Percentiles rank a stretch among this genome's conserved stretches.
These are phyloP conservation scores for Linnemannia hyalina DNA, from an alignment of 192 early-diverging fungal species.

Conservation along the genomic window DNA sequence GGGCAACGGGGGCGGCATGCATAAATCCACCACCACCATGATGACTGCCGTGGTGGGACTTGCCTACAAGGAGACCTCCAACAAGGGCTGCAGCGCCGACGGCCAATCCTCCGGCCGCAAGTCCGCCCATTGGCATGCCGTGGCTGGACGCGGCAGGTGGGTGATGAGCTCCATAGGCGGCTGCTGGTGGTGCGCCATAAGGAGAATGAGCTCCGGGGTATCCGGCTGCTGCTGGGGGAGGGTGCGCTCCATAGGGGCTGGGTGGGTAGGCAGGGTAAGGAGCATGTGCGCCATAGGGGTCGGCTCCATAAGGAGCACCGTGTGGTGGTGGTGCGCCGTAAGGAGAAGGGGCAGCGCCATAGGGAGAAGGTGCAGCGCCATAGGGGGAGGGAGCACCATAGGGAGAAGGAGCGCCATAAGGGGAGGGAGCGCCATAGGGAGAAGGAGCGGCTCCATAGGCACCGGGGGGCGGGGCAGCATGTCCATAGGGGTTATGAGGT, in stretches of 20 bases:
- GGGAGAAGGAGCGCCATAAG: slow-evolving; percentile 14
- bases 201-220: background rate
- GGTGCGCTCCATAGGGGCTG: slow-evolving; percentile 10
- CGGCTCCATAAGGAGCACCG: slow-evolving; percentile 1
- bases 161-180: slow-evolving; percentile 6
- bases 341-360: slow-evolving; percentile 20
- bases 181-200: background rate
- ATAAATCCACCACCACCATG: background rate
- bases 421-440: slow-evolving; percentile 17
- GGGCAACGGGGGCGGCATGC: background rate
- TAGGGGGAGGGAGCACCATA: slow-evolving; percentile 27
- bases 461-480: background rate
- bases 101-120: background rate
- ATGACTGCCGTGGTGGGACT: background rate
- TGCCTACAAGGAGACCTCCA: background rate
- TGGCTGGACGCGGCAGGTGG: background rate
- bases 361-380: slow-evolving; percentile 27
- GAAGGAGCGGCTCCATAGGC: slow-evolving; percentile 15
- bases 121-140: background rate
- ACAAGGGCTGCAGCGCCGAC: slow-evolving; percentile 22
- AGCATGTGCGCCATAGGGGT: slow-evolving; percentile 10
- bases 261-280: slow-evolving; percentile 25
- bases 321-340: slow-evolving; percentile 14
- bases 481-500: slow-evolving; percentile 15
- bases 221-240: background rate